A percentile compares a stretch with the other conserved stretches of the same genome.
Conservation (phyloP, 108 stramenopile genomes). For the Cyclotella atomus region DNA sequence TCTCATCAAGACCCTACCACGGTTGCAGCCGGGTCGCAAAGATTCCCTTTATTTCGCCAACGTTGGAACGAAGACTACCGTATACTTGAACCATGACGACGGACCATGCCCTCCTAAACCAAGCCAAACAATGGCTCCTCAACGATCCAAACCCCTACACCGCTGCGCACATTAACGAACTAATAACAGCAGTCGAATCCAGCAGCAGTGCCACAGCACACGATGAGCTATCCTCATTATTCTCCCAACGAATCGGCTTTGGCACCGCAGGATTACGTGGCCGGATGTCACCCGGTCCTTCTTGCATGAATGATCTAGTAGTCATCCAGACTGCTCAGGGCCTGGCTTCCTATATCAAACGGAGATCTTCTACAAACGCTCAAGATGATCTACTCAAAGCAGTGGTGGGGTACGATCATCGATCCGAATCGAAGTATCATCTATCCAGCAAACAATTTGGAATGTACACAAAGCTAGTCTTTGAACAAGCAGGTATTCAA, state of each 20-base stretch:
- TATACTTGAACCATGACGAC: not conserved
- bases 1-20: too few relatives aligned
- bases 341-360: slow-evolving; percentile 61
- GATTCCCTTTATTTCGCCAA: too few relatives aligned
- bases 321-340: slow-evolving; percentile 94
- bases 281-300: slow-evolving; percentile 89
- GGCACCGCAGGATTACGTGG: slow-evolving; percentile 96
- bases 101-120: slow-evolving; percentile 17
- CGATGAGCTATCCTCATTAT: slow-evolving; percentile 40
- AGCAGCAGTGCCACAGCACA: slow-evolving; percentile 22
- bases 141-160: slow-evolving; percentile 79
- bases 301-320: slow-evolving; percentile 94
- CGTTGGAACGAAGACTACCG: too few relatives aligned
- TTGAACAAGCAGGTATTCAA: slow-evolving; percentile 74
- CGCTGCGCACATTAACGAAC: slow-evolving; percentile 42
- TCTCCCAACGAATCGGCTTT: slow-evolving; percentile 79
- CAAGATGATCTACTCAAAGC: slow-evolving; percentile 40
- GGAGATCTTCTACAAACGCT: not conserved
- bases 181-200: slow-evolving; percentile 41
- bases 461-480: slow-evolving; percentile 83
- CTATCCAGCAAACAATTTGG: slow-evolving; percentile 92
- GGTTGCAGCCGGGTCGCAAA: too few relatives aligned
- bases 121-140: slow-evolving; percentile 63
- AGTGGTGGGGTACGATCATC: slow-evolving; percentile 96
- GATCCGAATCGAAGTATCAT: slow-evolving; percentile 53